Percentiles rank a stretch among this genome's conserved stretches.
These are phyloP conservation scores for Allantophomopsis lycopodina DNA, from an alignment of 2,329 filamentous ascomycete species.

Conservation along the genomic window DNA sequence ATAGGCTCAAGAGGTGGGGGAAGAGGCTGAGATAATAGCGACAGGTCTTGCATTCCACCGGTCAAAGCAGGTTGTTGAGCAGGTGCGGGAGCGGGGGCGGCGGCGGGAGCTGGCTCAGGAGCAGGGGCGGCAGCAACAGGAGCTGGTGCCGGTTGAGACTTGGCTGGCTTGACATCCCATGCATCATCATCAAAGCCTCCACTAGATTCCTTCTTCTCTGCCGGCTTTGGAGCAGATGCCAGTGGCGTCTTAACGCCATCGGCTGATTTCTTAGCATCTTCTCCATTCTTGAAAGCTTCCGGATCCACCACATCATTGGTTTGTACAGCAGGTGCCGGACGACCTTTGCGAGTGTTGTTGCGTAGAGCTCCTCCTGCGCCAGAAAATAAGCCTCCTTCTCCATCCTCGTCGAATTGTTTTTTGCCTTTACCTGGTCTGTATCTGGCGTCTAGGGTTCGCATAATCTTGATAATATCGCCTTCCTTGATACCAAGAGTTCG, in stretches of 20 bases:
- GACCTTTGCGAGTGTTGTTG: constrained; percentile 89
- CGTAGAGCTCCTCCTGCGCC: constrained; percentile 81
- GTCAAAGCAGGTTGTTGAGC: constrained; percentile 38
- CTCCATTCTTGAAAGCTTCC: constrained; percentile 55
- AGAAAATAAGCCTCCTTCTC: constrained; percentile 68
- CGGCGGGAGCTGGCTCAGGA: constrained; percentile 19
- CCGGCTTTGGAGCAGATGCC: constrained; percentile 20
- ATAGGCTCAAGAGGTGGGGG: constrained; percentile 43
- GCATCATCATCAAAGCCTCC: constrained; percentile 89
- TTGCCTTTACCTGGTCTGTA: constrained; percentile 54
- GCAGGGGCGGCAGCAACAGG: constrained; percentile 12
- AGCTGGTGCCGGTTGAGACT: constrained; percentile 29
- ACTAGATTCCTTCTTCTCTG: constrained; percentile 29
- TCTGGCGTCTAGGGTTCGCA: constrained; percentile 74
- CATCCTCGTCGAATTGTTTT: constrained; percentile 41
- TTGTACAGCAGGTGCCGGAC: constrained; percentile 75
- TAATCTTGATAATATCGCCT: constrained; percentile 91
- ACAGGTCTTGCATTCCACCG: constrained; percentile 56
- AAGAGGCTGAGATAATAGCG: constrained; percentile 28
- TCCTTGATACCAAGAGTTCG: constrained; percentile 88
- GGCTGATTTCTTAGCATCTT: constrained; percentile 16
- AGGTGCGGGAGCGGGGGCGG: constrained; percentile 21
- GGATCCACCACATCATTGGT: constrained; percentile 77
- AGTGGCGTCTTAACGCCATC: constrained; percentile 34
- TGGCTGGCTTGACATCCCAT: constrained; percentile 85